phyloP scores from a whole-genome alignment of 2,329 filamentous ascomycete species.

The Alternaria novae-zelandiae region DNA sequence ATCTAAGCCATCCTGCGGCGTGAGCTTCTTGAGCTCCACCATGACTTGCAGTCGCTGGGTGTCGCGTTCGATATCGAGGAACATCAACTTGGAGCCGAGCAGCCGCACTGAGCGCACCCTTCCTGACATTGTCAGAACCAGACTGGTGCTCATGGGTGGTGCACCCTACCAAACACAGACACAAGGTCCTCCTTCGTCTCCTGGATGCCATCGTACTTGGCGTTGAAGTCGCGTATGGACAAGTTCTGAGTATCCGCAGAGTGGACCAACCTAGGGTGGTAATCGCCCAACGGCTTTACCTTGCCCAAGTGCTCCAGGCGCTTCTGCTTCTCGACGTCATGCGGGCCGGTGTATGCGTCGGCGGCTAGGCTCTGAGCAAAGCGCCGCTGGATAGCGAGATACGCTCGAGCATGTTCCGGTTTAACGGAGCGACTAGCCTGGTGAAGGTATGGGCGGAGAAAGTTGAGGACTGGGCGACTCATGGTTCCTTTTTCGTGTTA shows the following conservation, averaged over 20 bases:
- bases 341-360: conserved; percentile 36
- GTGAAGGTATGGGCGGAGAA: conserved; percentile 64
- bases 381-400: conserved; percentile 51
- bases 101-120: conserved; percentile 75
- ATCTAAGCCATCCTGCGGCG: conserved; percentile 41
- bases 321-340: conserved; percentile 57
- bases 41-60: conserved; percentile 77
- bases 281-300: conserved; percentile 56
- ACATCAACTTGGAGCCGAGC: conserved; percentile 79
- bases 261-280: conserved; percentile 60
- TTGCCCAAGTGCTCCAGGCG: conserved; percentile 62
- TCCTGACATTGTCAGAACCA: conserved; percentile 59
- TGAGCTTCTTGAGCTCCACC: conserved; percentile 67
- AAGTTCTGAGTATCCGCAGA: conserved; percentile 22
- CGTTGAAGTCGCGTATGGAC: conserved; percentile 38
- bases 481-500: conserved; percentile 51
- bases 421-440: conserved; percentile 48
- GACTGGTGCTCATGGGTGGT: not conserved
- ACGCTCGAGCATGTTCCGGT: conserved; percentile 58
- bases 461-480: conserved; percentile 56
- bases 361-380: conserved; percentile 27
- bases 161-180: conserved; percentile 43
- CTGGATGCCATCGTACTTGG: conserved; percentile 35
- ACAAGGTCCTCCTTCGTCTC: conserved; percentile 38
- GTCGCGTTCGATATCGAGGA: conserved; percentile 80